Percentiles rank a stretch among this genome's conserved stretches.
Evolutionary conservation across 495 filamentous ascomycete species (phyloP).

Genomic region (Xylaria cubensis): DNA sequence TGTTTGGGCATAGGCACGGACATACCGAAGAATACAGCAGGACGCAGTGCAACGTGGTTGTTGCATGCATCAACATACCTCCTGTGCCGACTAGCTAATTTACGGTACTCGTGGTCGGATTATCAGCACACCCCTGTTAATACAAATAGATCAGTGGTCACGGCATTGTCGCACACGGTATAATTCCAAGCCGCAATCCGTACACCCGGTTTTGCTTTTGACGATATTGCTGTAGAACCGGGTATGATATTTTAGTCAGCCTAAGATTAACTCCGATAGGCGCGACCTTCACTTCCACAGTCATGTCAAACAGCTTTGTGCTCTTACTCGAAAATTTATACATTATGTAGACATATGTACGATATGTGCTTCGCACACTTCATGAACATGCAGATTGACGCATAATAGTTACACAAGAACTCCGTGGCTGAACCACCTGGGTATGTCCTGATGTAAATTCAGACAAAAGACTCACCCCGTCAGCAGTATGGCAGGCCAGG

Average conservation of each 20-base stretch:
- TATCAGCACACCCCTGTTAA: constrained; percentile 10
- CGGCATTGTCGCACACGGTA: background rate
- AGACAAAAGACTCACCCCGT: background rate
- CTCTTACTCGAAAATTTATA: constrained; percentile 12
- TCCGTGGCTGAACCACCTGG: constrained; percentile 5
- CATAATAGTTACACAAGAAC: constrained; percentile 18
- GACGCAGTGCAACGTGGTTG: background rate
- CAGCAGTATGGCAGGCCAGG: background rate
- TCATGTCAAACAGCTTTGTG: background rate
- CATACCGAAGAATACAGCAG: background rate
- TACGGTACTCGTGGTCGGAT: background rate
- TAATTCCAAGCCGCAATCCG: background rate
- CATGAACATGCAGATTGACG: background rate
- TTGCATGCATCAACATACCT: constrained; percentile 9
- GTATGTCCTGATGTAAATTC: background rate
- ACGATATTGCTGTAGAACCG: constrained; percentile 3
- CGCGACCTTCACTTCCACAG: background rate
- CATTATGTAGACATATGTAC: constrained; percentile 23
- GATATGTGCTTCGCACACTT: constrained; percentile 9
- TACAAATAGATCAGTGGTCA: constrained; percentile 12
- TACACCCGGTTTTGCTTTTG: constrained; percentile 14
- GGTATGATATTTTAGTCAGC: background rate
- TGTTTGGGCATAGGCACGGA: background rate
- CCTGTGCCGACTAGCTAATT: background rate
- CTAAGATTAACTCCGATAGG: background rate